Conservation (phyloP, 2,329 filamentous ascomycete genomes). For the Aspergillus phoenicis region DNA sequence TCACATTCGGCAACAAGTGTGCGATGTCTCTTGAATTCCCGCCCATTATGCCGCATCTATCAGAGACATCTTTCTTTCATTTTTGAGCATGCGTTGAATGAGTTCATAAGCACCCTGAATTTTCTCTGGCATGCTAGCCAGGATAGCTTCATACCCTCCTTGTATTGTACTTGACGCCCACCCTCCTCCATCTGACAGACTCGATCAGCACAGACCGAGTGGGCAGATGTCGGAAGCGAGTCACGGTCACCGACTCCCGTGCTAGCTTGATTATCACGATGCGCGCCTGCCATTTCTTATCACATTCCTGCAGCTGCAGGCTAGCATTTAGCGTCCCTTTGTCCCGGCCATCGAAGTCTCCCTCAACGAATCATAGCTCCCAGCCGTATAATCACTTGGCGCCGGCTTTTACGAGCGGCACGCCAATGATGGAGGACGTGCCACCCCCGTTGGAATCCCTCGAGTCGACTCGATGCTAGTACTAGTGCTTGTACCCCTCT, state of each 20-base stretch:
- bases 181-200: background rate
- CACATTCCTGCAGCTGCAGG: slow-evolving; percentile 23
- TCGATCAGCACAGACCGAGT: slow-evolving; percentile 5
- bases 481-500: background rate
- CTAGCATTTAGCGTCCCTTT: slow-evolving; percentile 12
- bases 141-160: background rate
- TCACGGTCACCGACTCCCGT: background rate
- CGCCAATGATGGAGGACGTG: background rate
- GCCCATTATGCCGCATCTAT: background rate
- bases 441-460: background rate
- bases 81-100: background rate
- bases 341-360: background rate
- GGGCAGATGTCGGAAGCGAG: slow-evolving; percentile 5
- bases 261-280: slow-evolving; percentile 13
- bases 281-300: slow-evolving; percentile 16
- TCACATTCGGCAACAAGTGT: slow-evolving; percentile 11
- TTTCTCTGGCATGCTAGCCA: background rate
- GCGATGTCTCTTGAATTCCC: background rate
- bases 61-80: background rate
- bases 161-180: background rate
- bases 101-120: background rate
- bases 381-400: slow-evolving; percentile 4
- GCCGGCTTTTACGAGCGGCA: slow-evolving; percentile 1
- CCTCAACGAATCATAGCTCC: slow-evolving; percentile 1
- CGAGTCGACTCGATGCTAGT: background rate